Evolutionary conservation across 2,329 filamentous ascomycete species (phyloP), one percentile per base, ranked within the genome.

Genomic region (Myriosclerotinia duriaeana): DNA sequence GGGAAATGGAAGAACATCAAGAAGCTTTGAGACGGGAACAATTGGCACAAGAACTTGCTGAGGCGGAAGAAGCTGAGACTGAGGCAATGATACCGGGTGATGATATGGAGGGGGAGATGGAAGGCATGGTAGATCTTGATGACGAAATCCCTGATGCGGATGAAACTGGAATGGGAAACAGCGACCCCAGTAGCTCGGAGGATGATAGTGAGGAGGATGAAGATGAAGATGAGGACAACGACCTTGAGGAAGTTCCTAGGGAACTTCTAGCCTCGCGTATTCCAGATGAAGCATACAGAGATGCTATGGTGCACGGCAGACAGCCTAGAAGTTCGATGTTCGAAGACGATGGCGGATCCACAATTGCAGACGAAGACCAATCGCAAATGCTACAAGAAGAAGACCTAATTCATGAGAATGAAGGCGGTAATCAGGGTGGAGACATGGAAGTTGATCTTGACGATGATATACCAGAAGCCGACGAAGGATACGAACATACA

Each of bases 1-100:
- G 90, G 14, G 95, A 99, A 80, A 85, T 91, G 65, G 89, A 94
- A 76, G 95, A 99, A 78, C 91, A 93, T 68, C 86, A 91, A 69
- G 88, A 91, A 74, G 85, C 90, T 2, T 80, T 92, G 77, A 82
- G 89, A 30, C 83, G 90, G 40, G 90, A 93, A 76, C 85, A 87
- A 72, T 79, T 89, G 5, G 86, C 89, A 66, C 84, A 90, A 74
- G 92, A 96, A 75, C 83, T 96, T 53, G 90, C 89, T 30, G 87
- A 91, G 73, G 85, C 87, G 0, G 87, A 87, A 72, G 84, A 83
- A 7, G 60, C 52, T 1, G 79, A 77, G 15, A 77, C 71, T 1
- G 82, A 80, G 20, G 79, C 77, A 8, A 74, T 69, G 74, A 76
- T 74, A 69, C 77, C 60, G 73, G 78, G 66, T 73, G 75, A 64